phyloP scores from a whole-genome alignment of 1,139 yeast genomes.

The Blastobotrys petasosporus region DNA sequence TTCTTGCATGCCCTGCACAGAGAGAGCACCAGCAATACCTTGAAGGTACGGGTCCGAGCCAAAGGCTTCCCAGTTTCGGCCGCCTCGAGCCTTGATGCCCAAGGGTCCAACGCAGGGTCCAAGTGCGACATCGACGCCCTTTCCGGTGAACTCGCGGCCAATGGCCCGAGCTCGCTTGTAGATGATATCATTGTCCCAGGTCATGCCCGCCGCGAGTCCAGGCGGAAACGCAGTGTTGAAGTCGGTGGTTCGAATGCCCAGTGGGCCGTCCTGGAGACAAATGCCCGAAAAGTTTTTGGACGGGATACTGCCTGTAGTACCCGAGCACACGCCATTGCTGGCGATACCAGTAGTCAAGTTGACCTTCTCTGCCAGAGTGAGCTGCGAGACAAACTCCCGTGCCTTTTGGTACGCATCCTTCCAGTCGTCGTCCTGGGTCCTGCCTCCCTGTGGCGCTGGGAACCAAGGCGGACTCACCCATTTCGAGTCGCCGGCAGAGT shows the following conservation, averaged over 20 bases:
- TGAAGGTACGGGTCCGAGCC: conserved; percentile 60
- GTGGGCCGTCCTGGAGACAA: conserved; percentile 61
- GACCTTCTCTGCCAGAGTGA: conserved; percentile 55
- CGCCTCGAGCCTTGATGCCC: conserved; percentile 58
- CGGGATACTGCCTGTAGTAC: conserved; percentile 57
- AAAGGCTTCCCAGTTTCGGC: conserved; percentile 63
- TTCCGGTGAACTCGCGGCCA: conserved; percentile 49
- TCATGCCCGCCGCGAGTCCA: conserved; percentile 53
- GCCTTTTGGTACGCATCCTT: conserved; percentile 53
- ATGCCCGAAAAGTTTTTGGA: conserved; percentile 51
- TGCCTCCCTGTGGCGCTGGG: conserved; percentile 23
- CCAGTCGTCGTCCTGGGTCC: conserved; percentile 40
- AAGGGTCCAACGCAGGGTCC: conserved; percentile 65
- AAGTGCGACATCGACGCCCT: conserved; percentile 55
- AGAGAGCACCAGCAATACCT: conserved; percentile 50
- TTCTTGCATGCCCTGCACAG: conserved; percentile 53
- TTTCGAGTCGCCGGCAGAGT: no score
- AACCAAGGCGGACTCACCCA: conserved; percentile 18
- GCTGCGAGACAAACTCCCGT: conserved; percentile 45
- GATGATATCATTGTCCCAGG: conserved; percentile 51
- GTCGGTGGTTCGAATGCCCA: conserved; percentile 56
- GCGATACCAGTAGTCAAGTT: conserved; percentile 63
- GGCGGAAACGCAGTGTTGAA: conserved; percentile 54
- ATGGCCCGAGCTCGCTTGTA: conserved; percentile 51
- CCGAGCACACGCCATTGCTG: conserved; percentile 59